A percentile compares a stretch with the other conserved stretches of the same genome.
Evolutionary conservation across 2,329 filamentous ascomycete genomes (phyloP).

Genomic region (Aspergillus vadensis): DNA sequence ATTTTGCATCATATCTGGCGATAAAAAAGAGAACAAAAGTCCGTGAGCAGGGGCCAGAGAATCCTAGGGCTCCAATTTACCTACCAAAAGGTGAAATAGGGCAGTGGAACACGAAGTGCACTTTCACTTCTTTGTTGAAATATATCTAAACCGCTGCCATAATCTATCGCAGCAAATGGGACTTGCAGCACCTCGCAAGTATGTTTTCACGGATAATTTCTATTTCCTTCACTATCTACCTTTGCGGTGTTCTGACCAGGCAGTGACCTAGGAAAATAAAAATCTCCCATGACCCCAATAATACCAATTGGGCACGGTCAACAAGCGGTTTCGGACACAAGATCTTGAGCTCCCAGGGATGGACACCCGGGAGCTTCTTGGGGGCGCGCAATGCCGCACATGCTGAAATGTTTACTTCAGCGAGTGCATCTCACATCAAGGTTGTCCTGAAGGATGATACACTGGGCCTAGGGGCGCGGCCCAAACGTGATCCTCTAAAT

Average conservation of each 20-base stretch:
- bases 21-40: too few relatives aligned
- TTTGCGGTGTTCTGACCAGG: neutral
- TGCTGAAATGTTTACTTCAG: conserved; percentile 72
- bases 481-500: conserved; percentile 64
- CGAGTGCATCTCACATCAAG: conserved; percentile 81
- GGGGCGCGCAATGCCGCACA: conserved; percentile 77
- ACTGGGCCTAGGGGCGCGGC: conserved; percentile 81
- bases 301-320: conserved; percentile 86
- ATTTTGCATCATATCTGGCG: too few relatives aligned
- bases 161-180: conserved; percentile 57
- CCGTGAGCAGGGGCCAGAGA: too few relatives aligned
- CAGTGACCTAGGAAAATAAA: conserved; percentile 59
- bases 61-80: too few relatives aligned
- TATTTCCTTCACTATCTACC: neutral
- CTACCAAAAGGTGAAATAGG: too few relatives aligned
- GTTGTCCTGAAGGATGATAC: conserved; percentile 88
- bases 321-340: conserved; percentile 83
- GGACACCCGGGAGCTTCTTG: conserved; percentile 81
- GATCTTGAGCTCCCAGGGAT: conserved; percentile 85
- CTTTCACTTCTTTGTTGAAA: neutral
- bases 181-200: conserved; percentile 70
- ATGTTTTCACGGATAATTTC: conserved; percentile 27
- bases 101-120: too few relatives aligned
- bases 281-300: conserved; percentile 90
- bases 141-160: neutral